A percentile compares a stretch with the other conserved stretches of the same genome.
These are phyloP conservation scores for Globisporangium carolinianum DNA, from an alignment of 352 stramenopile species.

Conservation along the genomic window DNA sequence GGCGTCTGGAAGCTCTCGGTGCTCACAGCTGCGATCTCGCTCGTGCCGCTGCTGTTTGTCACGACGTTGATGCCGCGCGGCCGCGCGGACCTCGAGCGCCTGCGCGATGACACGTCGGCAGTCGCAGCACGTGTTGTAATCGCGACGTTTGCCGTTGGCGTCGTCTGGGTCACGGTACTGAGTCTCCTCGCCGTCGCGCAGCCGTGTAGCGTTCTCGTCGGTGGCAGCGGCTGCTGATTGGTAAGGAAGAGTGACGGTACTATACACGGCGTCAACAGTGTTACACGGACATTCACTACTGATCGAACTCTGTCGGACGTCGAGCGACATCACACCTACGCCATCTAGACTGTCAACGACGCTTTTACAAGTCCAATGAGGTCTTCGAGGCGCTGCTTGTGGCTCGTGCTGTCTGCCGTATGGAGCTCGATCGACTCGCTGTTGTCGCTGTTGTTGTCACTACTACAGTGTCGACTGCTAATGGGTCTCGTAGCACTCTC, in stretches of 20 bases:
- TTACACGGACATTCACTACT: background rate
- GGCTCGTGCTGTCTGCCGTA: background rate
- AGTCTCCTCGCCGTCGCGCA: constrained; percentile 60
- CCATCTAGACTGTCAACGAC: constrained; percentile 13
- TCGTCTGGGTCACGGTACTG: constrained; percentile 55
- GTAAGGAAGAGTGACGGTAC: background rate
- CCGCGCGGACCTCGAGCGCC: constrained; percentile 34
- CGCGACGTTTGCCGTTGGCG: constrained; percentile 41
- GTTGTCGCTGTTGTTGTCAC: constrained; percentile 5
- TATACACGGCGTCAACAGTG: too few species aligned
- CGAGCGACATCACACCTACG: background rate
- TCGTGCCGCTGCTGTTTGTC: constrained; percentile 48
- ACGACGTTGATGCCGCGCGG: constrained; percentile 45
- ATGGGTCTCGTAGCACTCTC: background rate
- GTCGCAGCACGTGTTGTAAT: constrained; percentile 25
- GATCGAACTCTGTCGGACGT: background rate
- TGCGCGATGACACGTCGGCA: constrained; percentile 43
- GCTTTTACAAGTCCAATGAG: constrained; percentile 46
- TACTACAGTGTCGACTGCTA: background rate
- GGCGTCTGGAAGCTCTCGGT: constrained; percentile 79
- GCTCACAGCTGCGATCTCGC: constrained; percentile 47
- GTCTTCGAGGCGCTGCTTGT: constrained; percentile 47
- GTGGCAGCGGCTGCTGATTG: constrained; percentile 39
- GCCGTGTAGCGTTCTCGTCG: constrained; percentile 59
- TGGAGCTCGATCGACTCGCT: background rate